Conservation (phyloP, 2,329 filamentous ascomycete species). For the Lomentospora prolificans region DNA sequence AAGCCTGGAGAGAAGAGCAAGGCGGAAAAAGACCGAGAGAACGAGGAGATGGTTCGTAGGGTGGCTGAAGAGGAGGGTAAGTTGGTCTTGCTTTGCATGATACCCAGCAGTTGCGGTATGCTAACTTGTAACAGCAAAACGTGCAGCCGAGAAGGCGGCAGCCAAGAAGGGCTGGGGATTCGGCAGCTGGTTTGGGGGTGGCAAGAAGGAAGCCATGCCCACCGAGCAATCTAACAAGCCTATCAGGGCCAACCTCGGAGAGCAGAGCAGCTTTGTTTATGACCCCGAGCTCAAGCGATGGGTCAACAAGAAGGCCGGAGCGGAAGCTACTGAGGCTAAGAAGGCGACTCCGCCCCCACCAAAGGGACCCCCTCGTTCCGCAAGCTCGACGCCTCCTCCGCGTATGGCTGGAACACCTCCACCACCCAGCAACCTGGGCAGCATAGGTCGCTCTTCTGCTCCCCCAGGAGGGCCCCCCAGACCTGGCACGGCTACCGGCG, state of each 20-base stretch:
- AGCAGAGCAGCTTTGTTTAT: slow-evolving; percentile 86
- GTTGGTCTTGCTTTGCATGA: slow-evolving; percentile 15
- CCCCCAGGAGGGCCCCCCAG: slow-evolving; percentile 10
- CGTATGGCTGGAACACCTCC: slow-evolving; percentile 21
- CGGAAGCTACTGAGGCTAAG: slow-evolving; percentile 48
- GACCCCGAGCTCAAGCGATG: slow-evolving; percentile 95
- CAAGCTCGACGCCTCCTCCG: slow-evolving; percentile 42
- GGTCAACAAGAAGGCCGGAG: slow-evolving; percentile 88
- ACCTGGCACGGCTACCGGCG: background rate
- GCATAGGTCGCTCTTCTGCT: slow-evolving; percentile 14
- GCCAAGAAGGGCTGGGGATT: slow-evolving; percentile 69
- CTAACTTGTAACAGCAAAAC: slow-evolving; percentile 42
- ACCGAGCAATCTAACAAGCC: slow-evolving; percentile 40
- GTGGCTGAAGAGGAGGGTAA: slow-evolving; percentile 68
- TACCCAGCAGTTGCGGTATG: background rate
- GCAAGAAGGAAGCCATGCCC: slow-evolving; percentile 46
- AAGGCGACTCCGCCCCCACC: slow-evolving; percentile 73
- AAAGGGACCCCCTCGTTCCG: slow-evolving; percentile 41
- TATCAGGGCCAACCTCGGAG: slow-evolving; percentile 89
- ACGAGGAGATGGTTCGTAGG: slow-evolving; percentile 75
- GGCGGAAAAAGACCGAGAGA: slow-evolving; percentile 63
- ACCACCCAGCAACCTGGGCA: slow-evolving; percentile 14
- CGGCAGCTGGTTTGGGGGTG: slow-evolving; percentile 73
- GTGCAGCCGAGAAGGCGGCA: slow-evolving; percentile 36
- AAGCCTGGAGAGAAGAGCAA: slow-evolving; percentile 48